Percentiles rank a stretch among this genome's conserved stretches.
Conservation (phyloP, 352 stramenopile species). For the Pythium aristosporum region DNA sequence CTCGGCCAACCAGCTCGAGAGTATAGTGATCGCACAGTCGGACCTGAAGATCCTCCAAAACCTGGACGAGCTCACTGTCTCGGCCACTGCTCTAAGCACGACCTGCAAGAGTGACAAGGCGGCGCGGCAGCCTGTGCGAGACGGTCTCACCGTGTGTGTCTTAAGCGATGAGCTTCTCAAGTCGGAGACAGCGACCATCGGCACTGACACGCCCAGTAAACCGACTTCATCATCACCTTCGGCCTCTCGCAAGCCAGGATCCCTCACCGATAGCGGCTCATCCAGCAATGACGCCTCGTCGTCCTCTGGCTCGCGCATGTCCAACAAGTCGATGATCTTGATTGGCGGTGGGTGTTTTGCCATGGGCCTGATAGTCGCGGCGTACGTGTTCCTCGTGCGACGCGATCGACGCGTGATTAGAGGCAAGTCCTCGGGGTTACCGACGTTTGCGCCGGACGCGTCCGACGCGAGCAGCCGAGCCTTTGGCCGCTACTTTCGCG, state of each 20-base stretch:
- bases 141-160: slow-evolving; percentile 21
- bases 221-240: not conserved
- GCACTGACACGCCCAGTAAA: too few species aligned
- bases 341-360: slow-evolving; percentile 23
- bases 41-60: slow-evolving; percentile 19
- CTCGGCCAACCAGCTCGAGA: slow-evolving; percentile 6
- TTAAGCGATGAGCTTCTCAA: slow-evolving; percentile 19
- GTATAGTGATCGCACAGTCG: slow-evolving; percentile 17
- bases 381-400: slow-evolving; percentile 24
- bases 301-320: slow-evolving; percentile 12
- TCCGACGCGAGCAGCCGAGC: slow-evolving; percentile 21
- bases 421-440: not conserved
- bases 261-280: slow-evolving; percentile 5
- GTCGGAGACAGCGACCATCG: not conserved
- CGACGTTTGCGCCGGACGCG: slow-evolving; percentile 15
- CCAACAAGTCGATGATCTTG: slow-evolving; percentile 23
- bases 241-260: slow-evolving; percentile 2
- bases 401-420: slow-evolving; percentile 8
- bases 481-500: slow-evolving; percentile 28
- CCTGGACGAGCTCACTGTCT: slow-evolving; percentile 1
- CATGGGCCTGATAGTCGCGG: slow-evolving; percentile 28
- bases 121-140: slow-evolving; percentile 4
- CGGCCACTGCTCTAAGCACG: not conserved
- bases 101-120: slow-evolving; percentile 17
- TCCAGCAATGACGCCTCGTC: not conserved